Base-by-base conservation (phyloP, 768 basidiomycete species). In the Paxillus rubicundulus region DNA sequence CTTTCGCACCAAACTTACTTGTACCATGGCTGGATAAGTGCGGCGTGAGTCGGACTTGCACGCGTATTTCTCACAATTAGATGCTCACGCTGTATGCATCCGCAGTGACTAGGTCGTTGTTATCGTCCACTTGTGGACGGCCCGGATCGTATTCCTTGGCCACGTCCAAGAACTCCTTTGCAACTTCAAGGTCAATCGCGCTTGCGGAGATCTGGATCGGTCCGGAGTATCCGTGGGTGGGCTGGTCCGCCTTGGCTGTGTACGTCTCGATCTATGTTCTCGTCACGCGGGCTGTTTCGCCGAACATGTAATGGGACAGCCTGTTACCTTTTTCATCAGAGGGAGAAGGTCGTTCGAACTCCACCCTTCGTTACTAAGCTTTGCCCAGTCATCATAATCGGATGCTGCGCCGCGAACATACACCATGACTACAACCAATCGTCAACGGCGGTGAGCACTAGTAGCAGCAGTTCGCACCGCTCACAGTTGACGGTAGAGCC, bases 131-230 rank as follows among this genome's bases (percentile, higher is more conserved):
- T 4, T 54, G 60, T 3, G 64, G 65, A 12, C 82, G 77, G 8
- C 64, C 68, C n/a, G 73, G 72, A 63, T 86, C 84, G 24, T 78
- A 82, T 27, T 62, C 54, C 13, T 56, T 62, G 0, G 71, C 82
- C 13, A 79, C 72, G 4, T 69, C 64, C 24, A 86, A 67, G 55
- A 79, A 81, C 18, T 84, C 69, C 18, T 72, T 65, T 9, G 68
- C 75, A 13, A 61, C 1, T 2, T 27, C 48, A 45, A 60, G 39
- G 14, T 51, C 20, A 14, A 33, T 42, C 4, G 49, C 46, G 6
- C 60, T 53, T 5, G 27, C 16, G 10, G 69, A 68, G n/a, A 70
- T 54, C 14, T 56, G 48, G 40, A 72, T 47, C 1, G 70, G 71
- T 4, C 71, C 71, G 0, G 61, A 57, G 50, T 72, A 69, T 0